Base-by-base conservation (phyloP, 2,329 filamentous ascomycete genomes). In the Amauroascus verrucosus region DNA sequence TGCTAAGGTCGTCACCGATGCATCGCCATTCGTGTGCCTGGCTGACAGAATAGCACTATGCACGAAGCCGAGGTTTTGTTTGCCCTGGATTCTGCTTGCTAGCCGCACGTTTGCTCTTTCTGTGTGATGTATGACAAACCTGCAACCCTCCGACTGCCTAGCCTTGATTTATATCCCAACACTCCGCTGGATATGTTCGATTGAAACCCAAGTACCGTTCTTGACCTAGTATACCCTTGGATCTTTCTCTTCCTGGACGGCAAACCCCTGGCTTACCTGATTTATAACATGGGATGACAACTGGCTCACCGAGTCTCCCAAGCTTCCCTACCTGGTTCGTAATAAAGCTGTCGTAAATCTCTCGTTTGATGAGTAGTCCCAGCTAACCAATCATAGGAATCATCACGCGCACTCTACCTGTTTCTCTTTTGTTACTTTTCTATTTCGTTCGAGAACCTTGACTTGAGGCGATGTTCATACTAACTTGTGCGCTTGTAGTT, bases 401-500 rank as follows among this genome's bases (percentile, higher is more conserved):
- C 9, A 14, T 7, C 3, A 33, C 22, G 18, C 7, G 26, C 20
- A 38, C 20, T 2, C 28, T 37, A 35, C 16, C 32, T 52, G 30
- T 38, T 14, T 45, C 35, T 28, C 38, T n/a, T 48, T 48, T 54
- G 16, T 46, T 37, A 14, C 5, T 38, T 24, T 51, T n/a, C 14
- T 30, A 8, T 38, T 28, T 33, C n/a, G 11, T 43, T 56, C 30
- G 37, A 51, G 13, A 46, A 26, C 40, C 32, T 35, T 47, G 47
- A 8, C 38, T 49, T 16, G 35, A 46, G 5, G 33, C 20, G n/a
- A 51, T 54, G 40, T 41, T 35, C 20, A 51, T 54, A 56, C 55
- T 56, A 32, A 56, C 51, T 48, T 43, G 33, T 51, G 22, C 40
- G 24, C 28, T 38, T 51, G 30, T 35, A 56, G 51, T 51, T 33